These are phyloP conservation scores for Cyamopsis tetragonoloba DNA, from an alignment of 306 rosid species.

Conservation along the genomic window DNA sequence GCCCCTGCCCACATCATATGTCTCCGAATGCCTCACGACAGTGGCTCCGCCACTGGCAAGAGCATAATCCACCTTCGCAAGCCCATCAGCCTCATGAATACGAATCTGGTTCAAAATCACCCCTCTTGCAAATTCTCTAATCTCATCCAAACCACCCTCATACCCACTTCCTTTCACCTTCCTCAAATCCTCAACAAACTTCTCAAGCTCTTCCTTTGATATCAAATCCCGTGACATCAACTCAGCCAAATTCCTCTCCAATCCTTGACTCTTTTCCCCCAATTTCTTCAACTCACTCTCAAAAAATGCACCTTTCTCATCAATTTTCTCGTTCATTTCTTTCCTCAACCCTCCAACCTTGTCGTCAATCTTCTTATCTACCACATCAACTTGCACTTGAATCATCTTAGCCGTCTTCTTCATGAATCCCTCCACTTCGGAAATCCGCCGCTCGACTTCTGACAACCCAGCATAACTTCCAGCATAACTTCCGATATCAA, in stretches of 20 bases:
- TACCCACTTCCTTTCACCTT: conserved; percentile 32
- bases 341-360: conserved; percentile 60
- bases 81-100: conserved; percentile 91
- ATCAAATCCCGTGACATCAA: conserved; percentile 61
- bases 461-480: conserved; percentile 42
- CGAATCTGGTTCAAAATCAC: conserved; percentile 71
- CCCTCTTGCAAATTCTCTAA: conserved; percentile 66
- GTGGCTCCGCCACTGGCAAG: conserved; percentile 58
- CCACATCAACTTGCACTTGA: conserved; percentile 79
- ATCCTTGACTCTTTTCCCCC: conserved; percentile 44
- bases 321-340: conserved; percentile 52
- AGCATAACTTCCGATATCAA: too few species aligned
- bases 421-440: conserved; percentile 60
- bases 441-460: conserved; percentile 71
- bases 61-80: conserved; percentile 84
- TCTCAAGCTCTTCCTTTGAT: conserved; percentile 70
- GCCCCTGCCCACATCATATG: conserved; percentile 35
- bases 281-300: conserved; percentile 48
- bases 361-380: conserved; percentile 66
- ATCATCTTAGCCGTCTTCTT: conserved; percentile 64
- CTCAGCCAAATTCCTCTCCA: conserved; percentile 58
- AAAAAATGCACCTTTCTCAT: conserved; percentile 43
- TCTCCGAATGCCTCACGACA: conserved; percentile 74
- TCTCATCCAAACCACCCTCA: conserved; percentile 61
- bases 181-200: conserved; percentile 50